Evolutionary conservation across 1,284 basidiomycete genomes (phyloP).

Genomic region (Fomitopsis pinicola): DNA sequence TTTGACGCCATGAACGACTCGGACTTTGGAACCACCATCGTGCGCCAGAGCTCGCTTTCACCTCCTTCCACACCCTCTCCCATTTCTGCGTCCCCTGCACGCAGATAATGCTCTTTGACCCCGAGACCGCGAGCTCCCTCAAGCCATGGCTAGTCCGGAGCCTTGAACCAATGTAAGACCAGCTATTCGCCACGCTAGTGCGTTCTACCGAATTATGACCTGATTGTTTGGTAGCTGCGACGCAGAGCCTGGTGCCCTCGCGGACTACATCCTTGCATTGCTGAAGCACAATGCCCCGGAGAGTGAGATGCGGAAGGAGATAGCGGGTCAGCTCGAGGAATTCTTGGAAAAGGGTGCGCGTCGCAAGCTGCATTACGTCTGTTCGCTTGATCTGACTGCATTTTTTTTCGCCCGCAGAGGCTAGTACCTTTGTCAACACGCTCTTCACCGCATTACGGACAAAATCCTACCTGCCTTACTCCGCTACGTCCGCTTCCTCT

Average conservation of each 20-base stretch:
- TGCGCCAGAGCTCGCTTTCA: constrained; percentile 6
- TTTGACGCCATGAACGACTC: constrained; percentile 16
- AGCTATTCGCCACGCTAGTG: constrained; percentile 9
- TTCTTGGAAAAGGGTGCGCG: constrained; percentile 84
- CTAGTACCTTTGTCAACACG: constrained; percentile 74
- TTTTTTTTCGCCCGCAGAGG: constrained; percentile 44
- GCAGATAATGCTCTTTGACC: constrained; percentile 58
- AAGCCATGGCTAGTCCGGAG: constrained; percentile 82
- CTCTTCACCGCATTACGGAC: constrained; percentile 79
- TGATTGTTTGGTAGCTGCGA: constrained; percentile 67
- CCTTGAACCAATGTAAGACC: constrained; percentile 78
- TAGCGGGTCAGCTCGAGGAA: constrained; percentile 79
- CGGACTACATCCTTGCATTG: constrained; percentile 94
- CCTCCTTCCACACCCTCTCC: constrained; percentile 2
- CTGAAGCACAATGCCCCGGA: constrained; percentile 87
- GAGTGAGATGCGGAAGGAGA: constrained; percentile 76
- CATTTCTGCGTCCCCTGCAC: background rate
- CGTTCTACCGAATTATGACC: background rate
- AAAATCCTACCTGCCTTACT: constrained; percentile 79
- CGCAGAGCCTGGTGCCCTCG: constrained; percentile 90
- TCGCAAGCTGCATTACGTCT: constrained; percentile 7
- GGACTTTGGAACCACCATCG: constrained; percentile 10
- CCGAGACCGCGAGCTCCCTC: constrained; percentile 55
- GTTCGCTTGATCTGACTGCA: constrained; percentile 3
- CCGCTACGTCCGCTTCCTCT: constrained; percentile 27